Evolutionary conservation across 139 green algal genomes (phyloP), one percentile per base, ranked within the genome.

Genomic region (Asterochloris erici): DNA sequence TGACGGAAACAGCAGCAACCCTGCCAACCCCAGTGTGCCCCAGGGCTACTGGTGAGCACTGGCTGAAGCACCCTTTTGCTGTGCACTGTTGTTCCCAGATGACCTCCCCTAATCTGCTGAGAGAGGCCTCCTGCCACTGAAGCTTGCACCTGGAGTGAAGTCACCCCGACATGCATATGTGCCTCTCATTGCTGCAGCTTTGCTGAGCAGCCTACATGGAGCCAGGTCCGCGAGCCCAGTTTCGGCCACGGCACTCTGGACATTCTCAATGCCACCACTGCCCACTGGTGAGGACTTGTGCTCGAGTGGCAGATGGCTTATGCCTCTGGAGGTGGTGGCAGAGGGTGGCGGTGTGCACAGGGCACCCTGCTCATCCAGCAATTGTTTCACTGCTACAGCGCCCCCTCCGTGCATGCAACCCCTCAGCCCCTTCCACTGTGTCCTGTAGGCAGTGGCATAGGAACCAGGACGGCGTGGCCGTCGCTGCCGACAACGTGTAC

Each of bases 181-280:
- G 38, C 38, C 38, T 54, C 38, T 54, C 4, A 10, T 54, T 85
- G 88, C 16, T 91, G 86, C 84, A 89, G 88, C 82, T 87, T 87
- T 74, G 81, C 66, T 74, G 84, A 81, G 74, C 85, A 91, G 81
- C 77, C 77, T 15, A 9, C 27, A 15, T 81, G 77, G 77, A 81
- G 77, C 19, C 85, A 87, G 54, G 89, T 88, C 81, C 78, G 91
- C 11, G 92, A 96, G 83, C 85, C 90, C n/a, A 89, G 82, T 68
- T 96, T 94, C 73, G 92, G 93, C 38, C 89, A 94, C 29, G 91
- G 89, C 23, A 81, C 88, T 16, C 85, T 96, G 27, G 82, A 94
- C 23, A 66, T 95, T 27, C 28, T 87, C 54, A 91, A 90, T 23
- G 61, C 78, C 70, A 92, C 85, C 62, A 75, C 78, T 28, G 88